Percentiles rank a stretch among this genome's conserved stretches.
These are phyloP conservation scores for Zygoascus hellenicus DNA, from an alignment of 1,139 yeast genomes.

Conservation along the genomic window DNA sequence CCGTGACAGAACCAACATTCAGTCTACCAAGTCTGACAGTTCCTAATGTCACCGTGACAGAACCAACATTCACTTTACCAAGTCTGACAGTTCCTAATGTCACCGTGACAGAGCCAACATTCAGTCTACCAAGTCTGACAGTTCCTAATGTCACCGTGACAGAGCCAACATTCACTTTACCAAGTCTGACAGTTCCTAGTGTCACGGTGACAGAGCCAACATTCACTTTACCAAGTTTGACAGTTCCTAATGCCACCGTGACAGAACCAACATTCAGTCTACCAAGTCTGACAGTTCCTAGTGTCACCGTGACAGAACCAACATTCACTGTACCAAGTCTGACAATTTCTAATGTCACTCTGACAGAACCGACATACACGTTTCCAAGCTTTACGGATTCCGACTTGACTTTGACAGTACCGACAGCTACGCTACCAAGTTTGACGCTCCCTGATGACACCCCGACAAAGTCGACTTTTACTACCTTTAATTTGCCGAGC, in stretches of 20 bases:
- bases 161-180: not conserved
- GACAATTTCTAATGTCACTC: too few species aligned
- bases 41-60: not conserved
- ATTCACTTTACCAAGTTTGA: too few species aligned
- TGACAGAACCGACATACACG: too few species aligned
- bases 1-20: too few species aligned
- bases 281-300: not conserved
- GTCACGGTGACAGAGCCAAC: not conserved
- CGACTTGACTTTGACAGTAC: too few species aligned
- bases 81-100: not conserved
- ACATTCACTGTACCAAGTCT: too few species aligned
- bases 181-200: not conserved
- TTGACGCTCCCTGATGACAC: too few species aligned
- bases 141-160: not conserved
- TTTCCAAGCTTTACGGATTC: too few species aligned
- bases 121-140: too few species aligned
- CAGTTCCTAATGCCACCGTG: not conserved
- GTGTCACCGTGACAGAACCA: not conserved
- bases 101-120: not conserved
- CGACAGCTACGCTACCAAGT: too few species aligned
- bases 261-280: too few species aligned
- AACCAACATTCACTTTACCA: not conserved
- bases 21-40: not conserved
- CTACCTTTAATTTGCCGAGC: too few species aligned
- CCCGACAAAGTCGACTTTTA: not conserved